phyloP scores from a whole-genome alignment of 805 yeast species.

The Wickerhamomyces silvicola region DNA sequence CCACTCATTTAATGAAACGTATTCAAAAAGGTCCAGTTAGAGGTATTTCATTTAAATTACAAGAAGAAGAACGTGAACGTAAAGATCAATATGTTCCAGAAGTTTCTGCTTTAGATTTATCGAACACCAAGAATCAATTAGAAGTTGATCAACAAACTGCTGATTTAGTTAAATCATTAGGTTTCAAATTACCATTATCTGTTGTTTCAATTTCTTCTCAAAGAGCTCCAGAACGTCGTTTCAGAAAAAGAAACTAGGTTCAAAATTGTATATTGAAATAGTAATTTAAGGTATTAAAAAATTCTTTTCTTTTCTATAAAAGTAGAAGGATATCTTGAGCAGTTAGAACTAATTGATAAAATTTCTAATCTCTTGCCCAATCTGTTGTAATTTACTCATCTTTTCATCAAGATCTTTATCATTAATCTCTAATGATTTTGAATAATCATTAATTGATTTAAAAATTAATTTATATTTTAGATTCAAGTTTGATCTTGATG shows the following conservation, averaged over 20 bases:
- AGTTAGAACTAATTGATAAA: slow-evolving; percentile 20
- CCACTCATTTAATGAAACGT: slow-evolving; percentile 99
- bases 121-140: slow-evolving; percentile 92
- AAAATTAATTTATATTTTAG: slow-evolving; percentile 32
- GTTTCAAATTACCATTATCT: slow-evolving; percentile 82
- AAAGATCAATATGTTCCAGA: slow-evolving; percentile 99
- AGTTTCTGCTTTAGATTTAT: slow-evolving; percentile 98
- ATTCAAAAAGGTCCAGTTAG: slow-evolving; percentile 99
- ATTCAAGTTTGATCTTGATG: slow-evolving; percentile 34
- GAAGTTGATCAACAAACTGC: slow-evolving; percentile 97
- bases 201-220: slow-evolving; percentile 84
- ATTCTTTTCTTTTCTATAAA: not conserved
- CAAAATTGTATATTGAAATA: not conserved
- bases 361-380: slow-evolving; percentile 35
- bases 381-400: slow-evolving; percentile 29
- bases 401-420: slow-evolving; percentile 29
- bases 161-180: slow-evolving; percentile 89
- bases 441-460: slow-evolving; percentile 30
- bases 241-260: slow-evolving; percentile 78
- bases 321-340: not conserved
- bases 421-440: slow-evolving; percentile 25
- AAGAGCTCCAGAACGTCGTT: slow-evolving; percentile 83
- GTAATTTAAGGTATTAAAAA: slow-evolving; percentile 1
- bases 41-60: slow-evolving; percentile 99
- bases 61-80: slow-evolving; percentile 99